Evolutionary conservation across 2,329 filamentous ascomycete species (phyloP), one percentile per base, ranked within the genome.

Genomic region (Venturia effusa): DNA sequence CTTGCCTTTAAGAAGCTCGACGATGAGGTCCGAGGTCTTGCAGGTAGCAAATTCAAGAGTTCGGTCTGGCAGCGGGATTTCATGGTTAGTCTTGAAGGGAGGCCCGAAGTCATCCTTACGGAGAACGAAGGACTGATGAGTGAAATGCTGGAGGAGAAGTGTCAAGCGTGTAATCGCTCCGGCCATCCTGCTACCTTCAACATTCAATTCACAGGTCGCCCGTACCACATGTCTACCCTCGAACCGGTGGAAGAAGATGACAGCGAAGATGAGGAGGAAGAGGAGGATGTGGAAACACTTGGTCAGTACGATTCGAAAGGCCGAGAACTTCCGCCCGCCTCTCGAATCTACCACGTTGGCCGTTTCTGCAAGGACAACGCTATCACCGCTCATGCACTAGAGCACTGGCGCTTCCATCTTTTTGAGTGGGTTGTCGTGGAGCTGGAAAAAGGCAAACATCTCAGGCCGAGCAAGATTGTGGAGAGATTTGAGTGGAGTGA

Each of bases 321-420:
- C 3, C 73, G 78, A 59, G 54, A 71, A 13, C 67, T 86, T 4
- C 76, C 79, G 0, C 71, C 77, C 1, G 75, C 77, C 54, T 72
- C 75, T 22, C 77, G 68, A 2, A 75, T 77, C 32, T 87, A 81
- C 73, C 80, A 79, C 65, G 73, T 84, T 1, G 84, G 84, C 67
- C 40, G 63, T 24, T 80, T 81, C 66, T 89, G 86, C 76, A 83
- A 81, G 69, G 75, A 76, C 39, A 88, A 87, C 67, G 88, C 89
- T 0, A 79, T 85, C 67, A 86, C 86, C 45, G 87, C 88, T 0
- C 89, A 93, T 70, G 82, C 81, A 0, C 79, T 93, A 3, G 81
- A 85, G 4, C 90, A 94, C 74, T 92, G 90, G 90, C 87, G 87
- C 64, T 84, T 83, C 66, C 83, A 86, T 57, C 83, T 93, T n/a